Evolutionary conservation across 2,329 filamentous ascomycete species (phyloP), one percentile per base, ranked within the genome.

Genomic region (Pseudogymnoascus sp.): DNA sequence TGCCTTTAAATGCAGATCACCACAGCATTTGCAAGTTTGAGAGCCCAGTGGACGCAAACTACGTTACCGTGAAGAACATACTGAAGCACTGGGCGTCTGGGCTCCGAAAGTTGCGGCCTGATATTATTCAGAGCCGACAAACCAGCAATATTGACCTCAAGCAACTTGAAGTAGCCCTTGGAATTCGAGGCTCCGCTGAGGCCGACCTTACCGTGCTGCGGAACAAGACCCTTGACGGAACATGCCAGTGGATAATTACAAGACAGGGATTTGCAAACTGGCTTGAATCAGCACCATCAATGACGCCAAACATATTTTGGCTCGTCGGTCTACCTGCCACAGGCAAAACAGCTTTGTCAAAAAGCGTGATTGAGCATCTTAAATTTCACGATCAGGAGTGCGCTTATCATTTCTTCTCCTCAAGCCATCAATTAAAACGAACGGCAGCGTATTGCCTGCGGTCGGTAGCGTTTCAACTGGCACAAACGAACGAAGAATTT

Each of bases 1-100:
- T 68, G 39, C 64, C 72, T 2, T 65, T 80, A 35, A 64, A 71
- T 62, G 76, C 77, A 7, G 74, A 79, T 60, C 78, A 79, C 60
- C 74, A 75, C 40, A 65, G 67, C 1, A 72, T 78, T 7, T 78
- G 75, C 70, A 79, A 79, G 61, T 80, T 72, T 59, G 62, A 67
- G 7, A 69, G 68, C 9, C 69, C 62, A 1, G 10, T 68, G 0
- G 77, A 79, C 61, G 62, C 74, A 0, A 74, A 75, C 59, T 79
- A 79, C 55, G 60, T 69, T 3, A 63, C 66, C 5, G 68, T 76
- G 2, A 62, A 69, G 40, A 72, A 74, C 58, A 6, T 18, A 58
- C 40, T 13, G 25, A 59, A 59, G 27, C 27, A 4, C 33, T 59
- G 21, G 13, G 63, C 63, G 29, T 39, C 18, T 13, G 35, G 4